Percentiles rank a stretch among this genome's conserved stretches.
These are phyloP conservation scores for Corymbia calophylla DNA, from an alignment of 441 rosid species.

Conservation along the genomic window DNA sequence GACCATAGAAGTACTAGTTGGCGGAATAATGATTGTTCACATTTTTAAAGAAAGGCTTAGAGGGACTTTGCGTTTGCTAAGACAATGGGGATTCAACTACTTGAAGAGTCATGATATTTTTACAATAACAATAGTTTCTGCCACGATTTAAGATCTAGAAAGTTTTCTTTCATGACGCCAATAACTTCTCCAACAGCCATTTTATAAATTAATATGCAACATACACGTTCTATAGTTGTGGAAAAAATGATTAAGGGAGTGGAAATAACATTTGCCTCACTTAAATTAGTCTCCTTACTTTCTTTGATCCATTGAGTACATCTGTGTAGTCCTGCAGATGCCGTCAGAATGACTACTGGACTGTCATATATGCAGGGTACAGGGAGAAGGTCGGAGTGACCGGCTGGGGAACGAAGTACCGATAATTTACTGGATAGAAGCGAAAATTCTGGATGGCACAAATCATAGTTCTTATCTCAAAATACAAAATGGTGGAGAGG, in stretches of 20 bases:
- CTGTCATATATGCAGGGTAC: not conserved
- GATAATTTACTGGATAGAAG: not conserved
- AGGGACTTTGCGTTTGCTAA: not conserved
- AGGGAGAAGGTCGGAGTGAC: not conserved
- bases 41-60: too few species aligned
- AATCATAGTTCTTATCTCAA: not conserved
- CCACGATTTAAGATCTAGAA: not conserved
- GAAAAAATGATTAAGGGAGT: not conserved
- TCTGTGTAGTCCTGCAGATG: not conserved
- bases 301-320: not conserved
- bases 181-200: not conserved
- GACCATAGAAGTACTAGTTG: not conserved
- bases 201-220: conserved; percentile 35
- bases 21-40: not conserved
- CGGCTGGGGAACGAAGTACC: not conserved
- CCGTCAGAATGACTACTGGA: not conserved
- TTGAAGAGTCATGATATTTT: not conserved
- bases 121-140: not conserved
- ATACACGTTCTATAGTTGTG: conserved; percentile 35
- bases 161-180: conserved; percentile 47
- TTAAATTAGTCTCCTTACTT: not conserved
- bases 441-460: not conserved
- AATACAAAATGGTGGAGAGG: not conserved
- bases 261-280: not conserved
- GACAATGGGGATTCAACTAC: not conserved